Percentiles rank a stretch among this genome's conserved stretches.
Conservation (phyloP, 1,139 yeast genomes). For the Geotrichum restrictum region DNA sequence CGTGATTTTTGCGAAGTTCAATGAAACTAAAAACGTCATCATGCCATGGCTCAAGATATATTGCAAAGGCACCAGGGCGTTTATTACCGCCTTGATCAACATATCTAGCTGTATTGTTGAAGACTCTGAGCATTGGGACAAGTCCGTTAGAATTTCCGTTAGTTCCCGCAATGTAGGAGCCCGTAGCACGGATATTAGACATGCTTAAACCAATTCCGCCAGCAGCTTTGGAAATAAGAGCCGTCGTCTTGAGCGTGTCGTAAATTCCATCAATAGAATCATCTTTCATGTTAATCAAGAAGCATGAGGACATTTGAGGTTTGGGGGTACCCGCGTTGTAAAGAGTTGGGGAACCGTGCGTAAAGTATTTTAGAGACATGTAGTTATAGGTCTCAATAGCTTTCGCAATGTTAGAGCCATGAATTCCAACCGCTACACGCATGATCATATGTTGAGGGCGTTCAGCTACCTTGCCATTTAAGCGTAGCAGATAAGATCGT, state of each 20-base stretch:
- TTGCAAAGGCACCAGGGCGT: conserved; percentile 89
- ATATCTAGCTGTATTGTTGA: conserved; percentile 85
- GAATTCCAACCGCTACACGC: conserved; percentile 89
- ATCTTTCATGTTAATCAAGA: conserved; percentile 81
- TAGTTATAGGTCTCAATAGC: conserved; percentile 76
- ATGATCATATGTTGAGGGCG: conserved; percentile 86
- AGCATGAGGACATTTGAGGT: conserved; percentile 86
- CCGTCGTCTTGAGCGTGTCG: conserved; percentile 80
- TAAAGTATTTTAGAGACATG: conserved; percentile 80
- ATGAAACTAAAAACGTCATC: conserved; percentile 78
- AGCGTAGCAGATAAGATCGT: conserved; percentile 71
- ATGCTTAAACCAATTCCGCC: conserved; percentile 88
- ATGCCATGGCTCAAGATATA: conserved; percentile 91
- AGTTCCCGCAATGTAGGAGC: conserved; percentile 83
- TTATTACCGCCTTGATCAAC: conserved; percentile 95
- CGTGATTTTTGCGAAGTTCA: conserved; percentile 83
- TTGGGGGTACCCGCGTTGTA: conserved; percentile 87
- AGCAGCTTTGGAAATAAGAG: conserved; percentile 81
- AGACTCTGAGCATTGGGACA: conserved; percentile 85
- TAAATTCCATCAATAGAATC: conserved; percentile 89
- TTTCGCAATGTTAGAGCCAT: conserved; percentile 64
- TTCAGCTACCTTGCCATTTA: conserved; percentile 72
- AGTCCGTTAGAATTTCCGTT: conserved; percentile 87
- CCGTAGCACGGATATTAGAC: conserved; percentile 79
- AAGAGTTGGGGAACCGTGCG: conserved; percentile 86